A percentile compares a stretch with the other conserved stretches of the same genome.
Conservation (phyloP, 495 filamentous ascomycete genomes). For the Penicillium atrosanguineum region DNA sequence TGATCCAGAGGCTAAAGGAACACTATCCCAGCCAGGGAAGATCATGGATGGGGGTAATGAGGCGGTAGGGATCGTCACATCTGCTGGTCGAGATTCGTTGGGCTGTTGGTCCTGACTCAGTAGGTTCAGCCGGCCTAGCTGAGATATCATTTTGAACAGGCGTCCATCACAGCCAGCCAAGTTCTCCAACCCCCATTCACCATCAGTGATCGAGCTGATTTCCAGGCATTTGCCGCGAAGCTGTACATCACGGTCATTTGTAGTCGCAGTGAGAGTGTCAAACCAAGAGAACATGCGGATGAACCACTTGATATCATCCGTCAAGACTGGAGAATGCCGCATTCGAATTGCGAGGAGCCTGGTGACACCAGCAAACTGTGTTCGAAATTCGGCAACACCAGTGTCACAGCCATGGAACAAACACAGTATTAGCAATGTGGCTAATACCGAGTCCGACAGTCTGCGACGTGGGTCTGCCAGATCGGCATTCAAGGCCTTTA, state of each 20-base stretch:
- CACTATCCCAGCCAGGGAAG: slow-evolving; percentile 25
- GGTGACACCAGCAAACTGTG: slow-evolving; percentile 91
- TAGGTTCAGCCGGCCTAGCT: slow-evolving; percentile 83
- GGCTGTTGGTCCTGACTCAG: slow-evolving; percentile 73
- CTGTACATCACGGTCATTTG: slow-evolving; percentile 91
- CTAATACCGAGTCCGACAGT: slow-evolving; percentile 81
- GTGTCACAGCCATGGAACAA: slow-evolving; percentile 93
- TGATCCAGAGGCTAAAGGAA: slow-evolving; percentile 4
- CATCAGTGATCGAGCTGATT: slow-evolving; percentile 60
- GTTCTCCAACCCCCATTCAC: slow-evolving; percentile 81
- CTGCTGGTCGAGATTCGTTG: slow-evolving; percentile 21
- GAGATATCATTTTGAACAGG: slow-evolving; percentile 73
- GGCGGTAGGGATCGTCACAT: slow-evolving; percentile 30
- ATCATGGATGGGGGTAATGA: slow-evolving; percentile 41
- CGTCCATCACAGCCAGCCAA: slow-evolving; percentile 81
- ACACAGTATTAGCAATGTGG: slow-evolving; percentile 83
- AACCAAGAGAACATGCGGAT: slow-evolving; percentile 96
- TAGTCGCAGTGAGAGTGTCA: slow-evolving; percentile 88
- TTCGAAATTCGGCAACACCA: slow-evolving; percentile 86
- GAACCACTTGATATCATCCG: slow-evolving; percentile 80
- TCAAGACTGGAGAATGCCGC: slow-evolving; percentile 53
- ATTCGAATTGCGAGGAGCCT: slow-evolving; percentile 83
- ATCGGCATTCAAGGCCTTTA: slow-evolving; percentile 78
- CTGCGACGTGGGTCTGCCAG: slow-evolving; percentile 71
- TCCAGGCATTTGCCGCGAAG: slow-evolving; percentile 68